These are phyloP conservation scores for Naganishia sp. DNA, from an alignment of 1,284 basidiomycete species.

Conservation along the genomic window DNA sequence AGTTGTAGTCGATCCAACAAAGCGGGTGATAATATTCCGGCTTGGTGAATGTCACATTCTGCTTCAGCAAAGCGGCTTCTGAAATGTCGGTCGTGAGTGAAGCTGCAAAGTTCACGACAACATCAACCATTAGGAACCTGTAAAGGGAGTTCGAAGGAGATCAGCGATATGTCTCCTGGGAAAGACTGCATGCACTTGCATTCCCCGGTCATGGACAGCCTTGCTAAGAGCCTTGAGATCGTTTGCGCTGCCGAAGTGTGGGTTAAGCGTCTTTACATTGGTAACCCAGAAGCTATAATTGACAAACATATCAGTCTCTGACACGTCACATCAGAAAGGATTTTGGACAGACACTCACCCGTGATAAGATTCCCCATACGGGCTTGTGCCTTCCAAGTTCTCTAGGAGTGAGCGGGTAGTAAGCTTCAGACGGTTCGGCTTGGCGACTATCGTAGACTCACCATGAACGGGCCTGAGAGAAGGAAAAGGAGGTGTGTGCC, in stretches of 20 bases:
- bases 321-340: background rate
- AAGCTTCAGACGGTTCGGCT: too few relatives aligned
- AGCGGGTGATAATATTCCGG: slow-evolving; percentile 62
- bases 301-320: slow-evolving; percentile 37
- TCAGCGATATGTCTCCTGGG: background rate
- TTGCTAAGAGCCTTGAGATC: slow-evolving; percentile 67
- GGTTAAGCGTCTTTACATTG: slow-evolving; percentile 66
- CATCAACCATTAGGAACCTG: slow-evolving; percentile 74
- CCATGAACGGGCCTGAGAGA: slow-evolving; percentile 4
- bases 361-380: slow-evolving; percentile 69
- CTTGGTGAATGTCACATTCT: slow-evolving; percentile 17
- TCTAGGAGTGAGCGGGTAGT: background rate
- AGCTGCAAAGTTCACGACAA: slow-evolving; percentile 63
- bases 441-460: background rate
- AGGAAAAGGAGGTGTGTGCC: background rate
- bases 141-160: background rate
- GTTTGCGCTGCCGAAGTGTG: slow-evolving; percentile 66
- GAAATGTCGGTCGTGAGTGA: slow-evolving; percentile 43
- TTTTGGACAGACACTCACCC: slow-evolving; percentile 51
- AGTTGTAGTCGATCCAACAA: slow-evolving; percentile 66
- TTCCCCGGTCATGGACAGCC: slow-evolving; percentile 67
- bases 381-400: slow-evolving; percentile 66
- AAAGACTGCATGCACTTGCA: slow-evolving; percentile 55
- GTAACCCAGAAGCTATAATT: slow-evolving; percentile 57
- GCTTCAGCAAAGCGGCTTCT: background rate